Percentiles rank a stretch among this genome's conserved stretches.
Conservation (phyloP, 1,139 yeast genomes). For the Geotrichum fermentans region DNA sequence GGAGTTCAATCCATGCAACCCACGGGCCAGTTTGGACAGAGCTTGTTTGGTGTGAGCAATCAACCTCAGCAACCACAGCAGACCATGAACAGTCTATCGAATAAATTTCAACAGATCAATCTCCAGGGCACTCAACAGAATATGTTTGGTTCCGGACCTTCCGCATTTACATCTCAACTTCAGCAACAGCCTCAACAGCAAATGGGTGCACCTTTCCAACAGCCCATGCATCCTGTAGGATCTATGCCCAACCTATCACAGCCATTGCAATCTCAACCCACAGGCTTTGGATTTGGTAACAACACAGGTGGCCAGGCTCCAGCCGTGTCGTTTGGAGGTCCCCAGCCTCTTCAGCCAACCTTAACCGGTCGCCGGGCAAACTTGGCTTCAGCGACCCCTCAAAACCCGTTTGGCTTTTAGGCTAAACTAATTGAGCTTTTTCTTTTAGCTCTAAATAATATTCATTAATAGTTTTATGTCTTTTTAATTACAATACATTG, state of each 20-base stretch:
- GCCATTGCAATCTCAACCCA: constrained; percentile 21
- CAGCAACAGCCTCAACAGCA: constrained; percentile 7
- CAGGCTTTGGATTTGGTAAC: constrained; percentile 24
- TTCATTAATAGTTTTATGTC: no score
- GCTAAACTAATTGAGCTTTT: neutral
- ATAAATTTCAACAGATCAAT: constrained; percentile 8
- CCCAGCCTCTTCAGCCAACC: constrained; percentile 43
- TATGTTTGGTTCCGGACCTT: no score
- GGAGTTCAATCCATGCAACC: constrained; percentile 2
- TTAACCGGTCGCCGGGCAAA: constrained; percentile 75
- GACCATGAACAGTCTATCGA: neutral
- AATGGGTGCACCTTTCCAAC: neutral
- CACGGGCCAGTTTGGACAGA: constrained; percentile 8
- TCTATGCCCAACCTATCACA: constrained; percentile 9
- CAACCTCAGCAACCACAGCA: neutral
- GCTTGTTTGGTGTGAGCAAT: constrained; percentile 2
- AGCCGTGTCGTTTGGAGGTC: constrained; percentile 35
- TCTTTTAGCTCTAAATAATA: neutral
- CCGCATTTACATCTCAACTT: neutral
- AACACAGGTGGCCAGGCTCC: constrained; percentile 7
- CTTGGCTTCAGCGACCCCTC: constrained; percentile 79
- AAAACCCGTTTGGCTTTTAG: constrained; percentile 89
- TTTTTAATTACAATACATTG: no score
- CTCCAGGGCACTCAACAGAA: constrained; percentile 4
- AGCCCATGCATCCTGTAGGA: neutral